Evolutionary conservation across 768 basidiomycete genomes (phyloP).

Genomic region (Naematelia aurantialba): DNA sequence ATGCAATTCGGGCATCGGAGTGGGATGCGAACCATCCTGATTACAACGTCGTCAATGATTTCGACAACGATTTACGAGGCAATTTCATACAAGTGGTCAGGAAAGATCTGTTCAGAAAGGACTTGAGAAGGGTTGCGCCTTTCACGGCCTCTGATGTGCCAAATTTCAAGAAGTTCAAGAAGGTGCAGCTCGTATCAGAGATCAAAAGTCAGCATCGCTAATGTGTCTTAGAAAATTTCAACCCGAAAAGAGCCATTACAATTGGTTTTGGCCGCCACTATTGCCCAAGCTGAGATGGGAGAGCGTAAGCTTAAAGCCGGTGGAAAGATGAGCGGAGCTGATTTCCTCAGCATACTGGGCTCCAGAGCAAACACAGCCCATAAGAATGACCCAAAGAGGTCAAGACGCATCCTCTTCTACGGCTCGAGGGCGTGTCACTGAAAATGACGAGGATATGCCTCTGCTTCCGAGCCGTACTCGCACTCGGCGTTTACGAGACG

Average conservation of each 20-base stretch:
- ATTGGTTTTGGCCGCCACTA: conserved; percentile 27
- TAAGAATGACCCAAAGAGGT: conserved; percentile 7
- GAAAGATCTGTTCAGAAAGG: conserved; percentile 47
- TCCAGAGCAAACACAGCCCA: conserved; percentile 10
- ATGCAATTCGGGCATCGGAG: conserved; percentile 15
- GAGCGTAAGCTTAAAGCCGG: conserved; percentile 25
- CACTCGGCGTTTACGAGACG: neutral
- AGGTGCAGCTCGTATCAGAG: conserved; percentile 28
- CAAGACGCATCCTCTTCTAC: conserved; percentile 23
- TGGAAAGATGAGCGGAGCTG: conserved; percentile 1
- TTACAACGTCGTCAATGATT: conserved; percentile 38
- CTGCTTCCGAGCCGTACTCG: neutral
- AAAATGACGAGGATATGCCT: conserved; percentile 18
- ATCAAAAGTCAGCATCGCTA: conserved; percentile 3
- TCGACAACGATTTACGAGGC: conserved; percentile 44
- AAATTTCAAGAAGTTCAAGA: conserved; percentile 51
- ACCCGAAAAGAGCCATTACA: conserved; percentile 30
- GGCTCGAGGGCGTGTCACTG: conserved; percentile 17
- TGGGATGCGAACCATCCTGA: conserved; percentile 30
- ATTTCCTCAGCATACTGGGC: conserved; percentile 38
- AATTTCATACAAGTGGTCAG: conserved; percentile 48
- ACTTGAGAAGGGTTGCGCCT: conserved; percentile 21
- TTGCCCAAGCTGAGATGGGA: conserved; percentile 32
- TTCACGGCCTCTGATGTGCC: conserved; percentile 31
- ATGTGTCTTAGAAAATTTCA: conserved; percentile 31